Evolutionary conservation across 306 rosid species (phyloP).

Genomic region (Purshia tridentata): DNA sequence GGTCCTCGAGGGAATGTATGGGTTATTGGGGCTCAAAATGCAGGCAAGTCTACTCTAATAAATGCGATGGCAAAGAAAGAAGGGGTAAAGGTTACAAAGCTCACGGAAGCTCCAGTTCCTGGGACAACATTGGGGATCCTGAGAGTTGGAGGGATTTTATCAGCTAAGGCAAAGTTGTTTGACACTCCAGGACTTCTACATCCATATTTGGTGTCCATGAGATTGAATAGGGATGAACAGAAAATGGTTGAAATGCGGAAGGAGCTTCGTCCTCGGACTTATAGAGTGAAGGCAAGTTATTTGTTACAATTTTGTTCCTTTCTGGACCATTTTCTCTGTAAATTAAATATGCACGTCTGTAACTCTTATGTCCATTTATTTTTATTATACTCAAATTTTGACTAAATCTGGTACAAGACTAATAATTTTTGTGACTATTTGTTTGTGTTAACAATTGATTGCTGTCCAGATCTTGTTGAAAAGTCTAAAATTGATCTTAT

Average conservation of each 20-base stretch:
- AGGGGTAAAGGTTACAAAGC: conserved; percentile 73
- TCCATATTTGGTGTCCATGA: conserved; percentile 73
- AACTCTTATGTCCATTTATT: neutral
- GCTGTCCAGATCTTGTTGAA: neutral
- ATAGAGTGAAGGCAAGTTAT: conserved; percentile 75
- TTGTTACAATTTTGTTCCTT: conserved; percentile 15
- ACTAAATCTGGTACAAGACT: neutral
- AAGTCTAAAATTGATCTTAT: neutral
- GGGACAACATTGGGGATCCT: conserved; percentile 92
- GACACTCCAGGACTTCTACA: conserved; percentile 94
- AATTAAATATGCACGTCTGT: neutral
- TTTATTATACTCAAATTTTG: neutral
- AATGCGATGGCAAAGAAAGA: conserved; percentile 76
- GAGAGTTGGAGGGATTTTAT: conserved; percentile 83
- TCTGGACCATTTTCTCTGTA: neutral
- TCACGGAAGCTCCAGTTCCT: conserved; percentile 92
- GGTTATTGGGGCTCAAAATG: conserved; percentile 96
- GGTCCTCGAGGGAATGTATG: conserved; percentile 98
- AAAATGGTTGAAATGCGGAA: conserved; percentile 90
- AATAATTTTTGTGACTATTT: neutral
- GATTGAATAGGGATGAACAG: conserved; percentile 84
- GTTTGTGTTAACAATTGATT: neutral
- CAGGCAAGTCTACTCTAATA: conserved; percentile 93
- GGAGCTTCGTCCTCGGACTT: conserved; percentile 82
- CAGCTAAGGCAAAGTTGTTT: conserved; percentile 86